A percentile compares a stretch with the other conserved stretches of the same genome.
Evolutionary conservation across 2,329 filamentous ascomycete species (phyloP).

Genomic region (Penicillium aurantiogriseum): DNA sequence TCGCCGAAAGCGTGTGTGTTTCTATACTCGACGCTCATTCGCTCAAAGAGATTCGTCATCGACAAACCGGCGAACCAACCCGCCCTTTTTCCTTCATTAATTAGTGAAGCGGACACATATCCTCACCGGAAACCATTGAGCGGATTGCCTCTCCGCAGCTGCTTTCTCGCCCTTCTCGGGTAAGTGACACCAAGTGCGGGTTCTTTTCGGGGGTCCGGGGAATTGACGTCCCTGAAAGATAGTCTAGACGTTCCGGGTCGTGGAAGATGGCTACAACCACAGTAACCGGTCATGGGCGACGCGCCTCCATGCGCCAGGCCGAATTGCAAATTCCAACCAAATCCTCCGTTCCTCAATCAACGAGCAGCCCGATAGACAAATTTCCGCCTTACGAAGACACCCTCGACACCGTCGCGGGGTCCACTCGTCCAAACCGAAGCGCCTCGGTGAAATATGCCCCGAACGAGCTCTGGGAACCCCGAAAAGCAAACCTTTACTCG

Average conservation of each 20-base stretch:
- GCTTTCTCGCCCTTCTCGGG: constrained; percentile 2
- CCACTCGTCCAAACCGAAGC: constrained; percentile 25
- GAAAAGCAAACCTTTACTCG: constrained; percentile 52
- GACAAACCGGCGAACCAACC: constrained; percentile 8
- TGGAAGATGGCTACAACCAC: constrained; percentile 42
- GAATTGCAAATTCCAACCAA: constrained; percentile 35
- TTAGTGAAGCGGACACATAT: neutral
- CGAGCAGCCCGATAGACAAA: constrained; percentile 41
- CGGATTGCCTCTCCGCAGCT: neutral
- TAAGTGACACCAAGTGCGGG: constrained; percentile 1
- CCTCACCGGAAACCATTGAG: constrained; percentile 6
- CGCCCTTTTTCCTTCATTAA: constrained; percentile 2
- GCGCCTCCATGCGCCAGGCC: constrained; percentile 38
- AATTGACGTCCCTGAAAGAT: constrained; percentile 4
- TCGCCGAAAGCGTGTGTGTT: constrained; percentile 13
- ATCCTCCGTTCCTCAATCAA: constrained; percentile 29
- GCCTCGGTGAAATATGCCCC: constrained; percentile 33
- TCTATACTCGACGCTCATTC: constrained; percentile 28
- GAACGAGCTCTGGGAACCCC: constrained; percentile 61
- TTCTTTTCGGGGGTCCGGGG: neutral
- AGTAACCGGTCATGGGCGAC: constrained; percentile 41
- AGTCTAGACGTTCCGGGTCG: neutral
- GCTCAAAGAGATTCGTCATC: constrained; percentile 34
- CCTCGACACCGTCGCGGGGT: constrained; percentile 29
- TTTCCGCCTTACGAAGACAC: constrained; percentile 45